Percentiles rank a stretch among this genome's conserved stretches.
phyloP scores from a whole-genome alignment of 305 asterid species.

The Fraxinus nigra region DNA sequence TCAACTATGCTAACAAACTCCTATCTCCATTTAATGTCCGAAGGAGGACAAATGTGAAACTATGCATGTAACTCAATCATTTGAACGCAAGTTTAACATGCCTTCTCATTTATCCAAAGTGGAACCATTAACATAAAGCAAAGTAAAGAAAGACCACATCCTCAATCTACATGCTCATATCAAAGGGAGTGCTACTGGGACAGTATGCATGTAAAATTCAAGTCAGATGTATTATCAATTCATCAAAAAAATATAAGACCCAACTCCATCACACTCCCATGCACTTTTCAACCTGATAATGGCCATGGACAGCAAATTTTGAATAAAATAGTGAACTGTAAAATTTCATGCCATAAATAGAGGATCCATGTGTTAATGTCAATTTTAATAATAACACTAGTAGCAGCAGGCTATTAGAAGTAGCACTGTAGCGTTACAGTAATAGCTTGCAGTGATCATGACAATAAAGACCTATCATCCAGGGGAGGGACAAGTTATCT shows the following conservation, averaged over 20 bases:
- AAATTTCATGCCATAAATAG: background rate
- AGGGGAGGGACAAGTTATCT: conserved; percentile 27
- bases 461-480: conserved; percentile 13
- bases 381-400: background rate
- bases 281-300: background rate
- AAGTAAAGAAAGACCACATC: conserved; percentile 15
- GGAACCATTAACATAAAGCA: background rate
- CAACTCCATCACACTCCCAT: background rate
- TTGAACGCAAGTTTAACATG: background rate
- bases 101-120: background rate
- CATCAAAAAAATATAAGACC: background rate
- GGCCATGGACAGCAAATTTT: background rate
- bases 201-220: background rate
- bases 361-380: background rate
- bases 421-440: conserved; percentile 7
- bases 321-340: background rate
- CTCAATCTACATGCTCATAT: background rate
- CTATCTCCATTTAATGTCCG: background rate
- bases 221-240: background rate
- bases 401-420: background rate
- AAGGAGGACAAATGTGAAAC: background rate
- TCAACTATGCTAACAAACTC: background rate
- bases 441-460: background rate
- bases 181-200: background rate
- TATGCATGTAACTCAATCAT: background rate